phyloP scores from a whole-genome alignment of 176 grass and related monocot species.

The Canna indica region DNA sequence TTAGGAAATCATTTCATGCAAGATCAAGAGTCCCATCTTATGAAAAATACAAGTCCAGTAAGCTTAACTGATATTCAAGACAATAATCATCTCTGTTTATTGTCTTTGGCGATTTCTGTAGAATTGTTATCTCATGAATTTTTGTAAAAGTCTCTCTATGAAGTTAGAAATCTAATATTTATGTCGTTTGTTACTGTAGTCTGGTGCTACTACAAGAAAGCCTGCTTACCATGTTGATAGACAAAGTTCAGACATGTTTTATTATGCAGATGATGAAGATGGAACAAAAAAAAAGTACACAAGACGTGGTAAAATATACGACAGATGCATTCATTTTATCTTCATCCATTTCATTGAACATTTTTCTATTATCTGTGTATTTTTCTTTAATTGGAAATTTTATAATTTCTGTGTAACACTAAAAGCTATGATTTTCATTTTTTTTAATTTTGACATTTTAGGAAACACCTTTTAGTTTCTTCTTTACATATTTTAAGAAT shows the following conservation, averaged over 20 bases:
- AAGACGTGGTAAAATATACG: slow-evolving; percentile 61
- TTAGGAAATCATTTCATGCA: slow-evolving; percentile 36
- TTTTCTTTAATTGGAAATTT: too few species aligned
- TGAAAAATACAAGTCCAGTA: slow-evolving; percentile 63
- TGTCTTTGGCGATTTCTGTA: not conserved
- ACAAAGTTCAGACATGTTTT: slow-evolving; percentile 82
- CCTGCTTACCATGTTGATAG: slow-evolving; percentile 55
- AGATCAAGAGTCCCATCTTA: slow-evolving; percentile 58
- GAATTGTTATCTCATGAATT: not conserved
- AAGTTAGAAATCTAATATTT: slow-evolving; percentile 2
- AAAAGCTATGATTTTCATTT: too few species aligned
- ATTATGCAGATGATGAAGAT: slow-evolving; percentile 97
- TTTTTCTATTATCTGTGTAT: slow-evolving; percentile 2
- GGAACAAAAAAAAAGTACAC: slow-evolving; percentile 82
- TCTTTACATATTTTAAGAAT: too few species aligned
- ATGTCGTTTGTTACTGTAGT: slow-evolving; percentile 33
- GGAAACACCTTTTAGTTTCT: too few species aligned
- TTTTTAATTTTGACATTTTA: too few species aligned
- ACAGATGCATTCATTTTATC: not conserved
- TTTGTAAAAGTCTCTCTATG: not conserved
- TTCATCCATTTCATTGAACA: not conserved
- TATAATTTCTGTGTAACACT: too few species aligned
- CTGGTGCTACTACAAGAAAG: slow-evolving; percentile 84
- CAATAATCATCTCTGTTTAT: not conserved
- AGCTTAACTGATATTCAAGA: slow-evolving; percentile 34